Base-by-base conservation (phyloP, 768 basidiomycete genomes). In the Strobilomyces confusus region DNA sequence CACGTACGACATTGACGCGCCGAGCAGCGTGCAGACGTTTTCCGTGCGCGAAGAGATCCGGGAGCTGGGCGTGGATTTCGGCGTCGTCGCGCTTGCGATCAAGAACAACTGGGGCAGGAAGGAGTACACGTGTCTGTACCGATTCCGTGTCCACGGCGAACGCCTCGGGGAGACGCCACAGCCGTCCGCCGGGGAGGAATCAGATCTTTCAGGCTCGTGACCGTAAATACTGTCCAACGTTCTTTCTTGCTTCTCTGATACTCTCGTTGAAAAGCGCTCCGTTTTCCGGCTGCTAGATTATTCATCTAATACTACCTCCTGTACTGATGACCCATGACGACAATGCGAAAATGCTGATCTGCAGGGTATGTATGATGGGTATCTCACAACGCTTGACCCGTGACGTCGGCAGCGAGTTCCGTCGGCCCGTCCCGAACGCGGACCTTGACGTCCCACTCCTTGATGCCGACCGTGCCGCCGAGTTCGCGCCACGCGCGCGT, bases 41-140 rank as follows among this genome's bases (percentile, higher is more conserved):
- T 76, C 84, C n/a, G 82, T 90, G 19, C 77, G 79, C 1, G 72
- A 77, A 51, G 86, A 86, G 49, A 77, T 95, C 33, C 76, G 72
- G 52, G 80, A 80, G 8, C 76, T 94, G 9, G 85, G 79, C 9
- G 73, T 97, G 38, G 92, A 94, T 67, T 87, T 95, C 62, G 90
- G 90, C 2, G 74, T 95, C 48, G 89, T 98, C 25, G 83, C 87
- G 55, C 75, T 97, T 64, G 75, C 81, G 57, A 75, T 98, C 60
- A 77, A 83, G 70, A 87, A 75, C 65, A 98, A 98, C 66, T 98
- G 93, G 87, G 95, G 95, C 38, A 75, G 77, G 69, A 76, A 78
- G 7, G 83, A 87, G 52, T 91, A 80, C 66, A 97, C 95, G 0
- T 98, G 95, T 69, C 70, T 98, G 36, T 98, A 93, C 70, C 83